A percentile compares a stretch with the other conserved stretches of the same genome.
Conservation (phyloP, 345 rosid genomes). For the Firmiana major region DNA sequence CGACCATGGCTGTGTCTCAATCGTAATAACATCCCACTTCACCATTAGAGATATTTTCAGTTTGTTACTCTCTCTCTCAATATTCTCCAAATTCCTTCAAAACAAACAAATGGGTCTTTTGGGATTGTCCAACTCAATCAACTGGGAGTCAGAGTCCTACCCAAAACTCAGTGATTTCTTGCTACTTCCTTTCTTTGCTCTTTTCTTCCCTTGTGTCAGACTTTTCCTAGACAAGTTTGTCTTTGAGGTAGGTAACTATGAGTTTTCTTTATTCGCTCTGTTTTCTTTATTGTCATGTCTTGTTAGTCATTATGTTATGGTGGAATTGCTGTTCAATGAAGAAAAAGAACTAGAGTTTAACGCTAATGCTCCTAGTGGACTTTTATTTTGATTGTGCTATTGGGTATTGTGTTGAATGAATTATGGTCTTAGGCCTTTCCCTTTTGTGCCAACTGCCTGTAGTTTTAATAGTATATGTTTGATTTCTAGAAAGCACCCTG, state of each 20-base stretch:
- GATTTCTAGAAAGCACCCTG: neutral
- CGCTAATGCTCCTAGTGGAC: neutral
- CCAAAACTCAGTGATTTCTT: neutral
- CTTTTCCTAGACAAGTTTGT: neutral
- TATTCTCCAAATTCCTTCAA: neutral
- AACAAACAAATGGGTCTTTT: neutral
- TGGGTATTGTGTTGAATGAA: neutral
- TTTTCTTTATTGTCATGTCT: neutral
- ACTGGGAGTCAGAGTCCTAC: neutral
- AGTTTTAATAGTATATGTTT: neutral
- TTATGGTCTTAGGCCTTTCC: neutral
- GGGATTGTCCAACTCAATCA: neutral
- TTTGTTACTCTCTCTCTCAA: neutral
- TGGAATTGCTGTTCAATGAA: neutral
- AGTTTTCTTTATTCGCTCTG: neutral
- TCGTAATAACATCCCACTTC: neutral
- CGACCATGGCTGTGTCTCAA: neutral
- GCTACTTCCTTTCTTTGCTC: neutral
- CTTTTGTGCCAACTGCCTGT: neutral
- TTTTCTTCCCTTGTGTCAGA: neutral
- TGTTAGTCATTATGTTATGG: neutral
- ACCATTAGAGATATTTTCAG: neutral
- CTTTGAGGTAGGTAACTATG: neutral
- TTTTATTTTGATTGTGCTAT: neutral
- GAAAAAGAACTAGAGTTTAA: neutral